Percentiles rank a stretch among this genome's conserved stretches.
These are phyloP conservation scores for Arctium lappa DNA, from an alignment of 129 eudicot genomes.

Conservation along the genomic window DNA sequence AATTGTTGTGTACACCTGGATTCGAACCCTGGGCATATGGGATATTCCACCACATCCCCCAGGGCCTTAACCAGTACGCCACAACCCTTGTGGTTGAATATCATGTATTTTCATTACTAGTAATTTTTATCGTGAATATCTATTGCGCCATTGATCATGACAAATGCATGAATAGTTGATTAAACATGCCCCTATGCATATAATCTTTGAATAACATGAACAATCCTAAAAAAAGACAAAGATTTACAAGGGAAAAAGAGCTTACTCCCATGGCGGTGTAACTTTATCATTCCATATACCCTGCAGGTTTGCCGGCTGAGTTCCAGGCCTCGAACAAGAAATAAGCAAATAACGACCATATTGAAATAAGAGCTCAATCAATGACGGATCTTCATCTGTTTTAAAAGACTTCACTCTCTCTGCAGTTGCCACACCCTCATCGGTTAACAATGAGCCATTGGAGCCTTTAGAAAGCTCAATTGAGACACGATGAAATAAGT, in stretches of 20 bases:
- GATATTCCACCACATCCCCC: no score
- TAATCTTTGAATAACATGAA: background rate
- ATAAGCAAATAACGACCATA: slow-evolving; percentile 69
- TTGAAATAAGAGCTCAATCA: slow-evolving; percentile 68
- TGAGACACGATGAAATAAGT: slow-evolving; percentile 57
- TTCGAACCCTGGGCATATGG: no score
- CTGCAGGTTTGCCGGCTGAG: slow-evolving; percentile 68
- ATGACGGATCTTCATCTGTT: slow-evolving; percentile 60
- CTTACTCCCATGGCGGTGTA: slow-evolving; percentile 75
- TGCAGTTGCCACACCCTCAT: slow-evolving; percentile 33
- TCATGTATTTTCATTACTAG: background rate
- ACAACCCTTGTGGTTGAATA: no score
- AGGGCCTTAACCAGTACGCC: no score
- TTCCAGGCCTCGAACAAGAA: slow-evolving; percentile 64
- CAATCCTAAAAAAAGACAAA: background rate
- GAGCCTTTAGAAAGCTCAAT: slow-evolving; percentile 46
- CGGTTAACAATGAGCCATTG: background rate
- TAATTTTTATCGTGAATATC: background rate
- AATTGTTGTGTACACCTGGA: no score
- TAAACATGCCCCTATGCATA: no score
- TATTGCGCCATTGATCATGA: background rate
- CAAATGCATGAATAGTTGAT: background rate
- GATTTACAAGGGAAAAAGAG: background rate
- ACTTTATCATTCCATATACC: slow-evolving; percentile 69
- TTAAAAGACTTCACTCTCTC: slow-evolving; percentile 58